Percentiles rank a stretch among this genome's conserved stretches.
phyloP scores from a whole-genome alignment of 2,329 filamentous ascomycete genomes.

The Paecilomyces sp. region DNA sequence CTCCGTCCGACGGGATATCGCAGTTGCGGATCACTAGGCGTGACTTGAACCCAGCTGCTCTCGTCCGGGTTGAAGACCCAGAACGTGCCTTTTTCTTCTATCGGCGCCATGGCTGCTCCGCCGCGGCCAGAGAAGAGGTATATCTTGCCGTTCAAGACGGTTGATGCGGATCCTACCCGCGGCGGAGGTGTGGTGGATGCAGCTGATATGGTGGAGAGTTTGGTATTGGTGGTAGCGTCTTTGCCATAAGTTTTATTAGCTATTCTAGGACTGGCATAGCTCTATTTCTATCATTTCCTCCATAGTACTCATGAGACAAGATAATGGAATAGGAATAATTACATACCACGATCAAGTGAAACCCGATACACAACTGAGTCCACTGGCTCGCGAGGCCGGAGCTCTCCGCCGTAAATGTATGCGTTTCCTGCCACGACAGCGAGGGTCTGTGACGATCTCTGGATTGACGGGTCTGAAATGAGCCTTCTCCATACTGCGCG shows the following conservation, averaged over 20 bases:
- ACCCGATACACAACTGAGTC: slow-evolving; percentile 68
- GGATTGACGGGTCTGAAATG: slow-evolving; percentile 13
- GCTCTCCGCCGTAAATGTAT: slow-evolving; percentile 73
- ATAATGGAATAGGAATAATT: neutral
- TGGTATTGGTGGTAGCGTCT: neutral
- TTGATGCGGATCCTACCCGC: slow-evolving; percentile 66
- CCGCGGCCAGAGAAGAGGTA: slow-evolving; percentile 78
- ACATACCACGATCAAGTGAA: slow-evolving; percentile 34
- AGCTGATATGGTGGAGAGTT: slow-evolving; percentile 6
- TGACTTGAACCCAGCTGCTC: slow-evolving; percentile 58
- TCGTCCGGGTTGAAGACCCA: slow-evolving; percentile 67
- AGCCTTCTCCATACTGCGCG: slow-evolving; percentile 8
- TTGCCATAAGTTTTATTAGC: neutral
- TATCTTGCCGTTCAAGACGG: slow-evolving; percentile 61
- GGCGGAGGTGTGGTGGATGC: slow-evolving; percentile 49
- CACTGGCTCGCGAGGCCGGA: slow-evolving; percentile 56
- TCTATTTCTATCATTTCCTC: neutral
- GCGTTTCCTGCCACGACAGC: slow-evolving; percentile 52
- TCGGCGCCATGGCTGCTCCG: slow-evolving; percentile 58
- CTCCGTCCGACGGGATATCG: slow-evolving; percentile 59
- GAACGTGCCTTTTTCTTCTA: slow-evolving; percentile 67
- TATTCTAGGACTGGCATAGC: neutral
- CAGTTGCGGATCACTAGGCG: slow-evolving; percentile 44
- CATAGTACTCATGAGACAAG: neutral
- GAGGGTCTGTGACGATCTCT: slow-evolving; percentile 66